A percentile compares a stretch with the other conserved stretches of the same genome.
phyloP scores from a whole-genome alignment of 1,284 basidiomycete species.

The Ganoderma boninense region DNA sequence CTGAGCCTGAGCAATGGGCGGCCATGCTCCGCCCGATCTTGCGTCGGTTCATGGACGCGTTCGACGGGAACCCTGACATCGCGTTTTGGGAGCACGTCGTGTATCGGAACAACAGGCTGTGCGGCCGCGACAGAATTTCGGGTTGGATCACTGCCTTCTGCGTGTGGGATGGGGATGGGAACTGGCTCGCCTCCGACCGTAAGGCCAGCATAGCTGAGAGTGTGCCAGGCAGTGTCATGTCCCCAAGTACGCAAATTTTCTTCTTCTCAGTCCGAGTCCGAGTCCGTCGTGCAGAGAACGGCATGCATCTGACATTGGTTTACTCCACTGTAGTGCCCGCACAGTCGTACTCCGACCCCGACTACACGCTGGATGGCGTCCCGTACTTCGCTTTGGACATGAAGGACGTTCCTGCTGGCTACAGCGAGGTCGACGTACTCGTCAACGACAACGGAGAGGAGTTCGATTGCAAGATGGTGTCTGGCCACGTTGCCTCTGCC shows the following conservation, averaged over 20 bases:
- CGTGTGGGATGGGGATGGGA: constrained; percentile 44
- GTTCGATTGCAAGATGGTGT: constrained; percentile 47
- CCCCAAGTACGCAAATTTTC: background rate
- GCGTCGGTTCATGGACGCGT: constrained; percentile 45
- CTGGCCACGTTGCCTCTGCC: constrained; percentile 47
- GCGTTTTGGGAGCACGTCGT: constrained; percentile 48
- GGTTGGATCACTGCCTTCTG: constrained; percentile 53
- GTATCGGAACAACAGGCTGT: constrained; percentile 24
- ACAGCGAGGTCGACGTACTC: constrained; percentile 46
- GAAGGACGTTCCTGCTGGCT: constrained; percentile 44
- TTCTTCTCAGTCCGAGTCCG: background rate
- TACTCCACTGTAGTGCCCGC: no score
- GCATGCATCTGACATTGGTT: no score
- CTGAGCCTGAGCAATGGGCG: constrained; percentile 44
- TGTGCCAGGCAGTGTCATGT: background rate
- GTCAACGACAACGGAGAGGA: constrained; percentile 46
- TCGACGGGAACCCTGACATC: constrained; percentile 42
- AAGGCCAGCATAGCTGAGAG: no score
- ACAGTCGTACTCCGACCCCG: background rate
- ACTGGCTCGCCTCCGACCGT: constrained; percentile 33
- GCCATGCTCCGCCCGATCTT: constrained; percentile 47
- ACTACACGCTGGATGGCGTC: constrained; percentile 42
- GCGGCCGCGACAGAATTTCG: constrained; percentile 37
- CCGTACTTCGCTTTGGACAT: constrained; percentile 46
- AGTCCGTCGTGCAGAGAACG: no score